Evolutionary conservation across 495 filamentous ascomycete genomes (phyloP).

Genomic region (Podospora sp.): DNA sequence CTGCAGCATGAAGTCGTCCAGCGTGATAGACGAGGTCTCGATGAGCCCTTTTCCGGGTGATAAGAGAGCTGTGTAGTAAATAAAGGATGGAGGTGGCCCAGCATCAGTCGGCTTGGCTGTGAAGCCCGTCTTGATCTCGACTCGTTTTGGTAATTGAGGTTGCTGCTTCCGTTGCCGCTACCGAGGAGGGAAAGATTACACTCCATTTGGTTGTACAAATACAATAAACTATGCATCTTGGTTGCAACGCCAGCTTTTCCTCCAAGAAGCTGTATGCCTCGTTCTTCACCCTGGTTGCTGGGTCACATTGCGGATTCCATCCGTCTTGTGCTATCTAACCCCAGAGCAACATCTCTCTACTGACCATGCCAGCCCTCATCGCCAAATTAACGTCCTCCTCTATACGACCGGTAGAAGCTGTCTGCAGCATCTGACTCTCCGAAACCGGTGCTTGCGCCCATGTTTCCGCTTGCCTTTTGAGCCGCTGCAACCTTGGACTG

Average conservation of each 20-base stretch:
- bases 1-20: not conserved
- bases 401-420: slow-evolving; percentile 80
- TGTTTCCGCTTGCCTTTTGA: slow-evolving; percentile 70
- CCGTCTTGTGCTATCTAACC: not conserved
- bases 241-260: slow-evolving; percentile 8
- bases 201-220: slow-evolving; percentile 18
- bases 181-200: not conserved
- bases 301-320: not conserved
- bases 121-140: not conserved
- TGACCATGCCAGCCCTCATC: not conserved
- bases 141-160: slow-evolving; percentile 9
- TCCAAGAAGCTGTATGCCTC: not conserved
- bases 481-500: slow-evolving; percentile 76
- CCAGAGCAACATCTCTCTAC: not conserved
- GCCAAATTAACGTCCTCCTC: slow-evolving; percentile 48
- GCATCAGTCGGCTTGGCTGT: not conserved
- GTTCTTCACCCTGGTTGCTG: not conserved
- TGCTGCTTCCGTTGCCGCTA: not conserved
- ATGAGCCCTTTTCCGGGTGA: not conserved
- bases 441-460: slow-evolving; percentile 63
- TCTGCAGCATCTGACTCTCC: slow-evolving; percentile 68
- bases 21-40: not conserved
- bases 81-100: not conserved
- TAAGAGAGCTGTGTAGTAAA: not conserved
- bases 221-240: slow-evolving; percentile 17